Conservation (phyloP, 2,329 filamentous ascomycete genomes). For the Beauveria sp. region DNA sequence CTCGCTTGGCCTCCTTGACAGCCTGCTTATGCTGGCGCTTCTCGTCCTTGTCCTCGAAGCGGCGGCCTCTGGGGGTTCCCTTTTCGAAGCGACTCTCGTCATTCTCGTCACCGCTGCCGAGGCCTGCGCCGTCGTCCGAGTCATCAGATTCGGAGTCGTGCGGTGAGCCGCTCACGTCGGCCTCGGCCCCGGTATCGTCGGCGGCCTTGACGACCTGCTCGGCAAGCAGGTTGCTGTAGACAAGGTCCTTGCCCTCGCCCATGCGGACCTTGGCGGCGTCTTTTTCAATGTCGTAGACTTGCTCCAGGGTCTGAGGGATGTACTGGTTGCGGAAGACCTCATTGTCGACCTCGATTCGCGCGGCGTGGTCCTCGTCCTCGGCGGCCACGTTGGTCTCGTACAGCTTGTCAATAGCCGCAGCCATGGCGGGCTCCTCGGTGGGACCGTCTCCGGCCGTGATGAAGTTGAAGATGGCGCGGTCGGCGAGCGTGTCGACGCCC, state of each 20-base stretch:
- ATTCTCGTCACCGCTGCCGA: constrained; percentile 34
- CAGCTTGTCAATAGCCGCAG: constrained; percentile 56
- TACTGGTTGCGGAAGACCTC: constrained; percentile 95
- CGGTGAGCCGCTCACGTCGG: constrained; percentile 25
- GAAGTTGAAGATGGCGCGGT: constrained; percentile 78
- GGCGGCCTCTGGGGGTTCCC: constrained; percentile 66
- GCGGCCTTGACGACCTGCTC: constrained; percentile 46
- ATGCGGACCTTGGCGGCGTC: constrained; percentile 71
- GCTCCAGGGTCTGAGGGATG: constrained; percentile 89
- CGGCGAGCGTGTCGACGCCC: constrained; percentile 71
- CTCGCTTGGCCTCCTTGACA: constrained; percentile 91
- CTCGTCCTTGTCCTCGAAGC: constrained; percentile 83
- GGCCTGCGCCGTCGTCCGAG: constrained; percentile 32
- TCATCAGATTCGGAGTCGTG: constrained; percentile 24
- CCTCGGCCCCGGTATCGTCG: constrained; percentile 27
- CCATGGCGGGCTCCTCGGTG: constrained; percentile 54
- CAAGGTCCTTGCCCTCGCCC: constrained; percentile 67
- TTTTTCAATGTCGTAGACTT: constrained; percentile 93
- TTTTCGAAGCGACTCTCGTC: constrained; percentile 51
- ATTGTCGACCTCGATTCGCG: constrained; percentile 67
- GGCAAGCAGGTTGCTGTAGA: constrained; percentile 80
- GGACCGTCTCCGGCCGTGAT: constrained; percentile 57
- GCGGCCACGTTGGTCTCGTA: constrained; percentile 48
- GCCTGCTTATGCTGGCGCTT: constrained; percentile 77
- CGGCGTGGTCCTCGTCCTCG: constrained; percentile 43